Conservation (phyloP, 2,329 filamentous ascomycete genomes). For the Alternaria brassicicola region DNA sequence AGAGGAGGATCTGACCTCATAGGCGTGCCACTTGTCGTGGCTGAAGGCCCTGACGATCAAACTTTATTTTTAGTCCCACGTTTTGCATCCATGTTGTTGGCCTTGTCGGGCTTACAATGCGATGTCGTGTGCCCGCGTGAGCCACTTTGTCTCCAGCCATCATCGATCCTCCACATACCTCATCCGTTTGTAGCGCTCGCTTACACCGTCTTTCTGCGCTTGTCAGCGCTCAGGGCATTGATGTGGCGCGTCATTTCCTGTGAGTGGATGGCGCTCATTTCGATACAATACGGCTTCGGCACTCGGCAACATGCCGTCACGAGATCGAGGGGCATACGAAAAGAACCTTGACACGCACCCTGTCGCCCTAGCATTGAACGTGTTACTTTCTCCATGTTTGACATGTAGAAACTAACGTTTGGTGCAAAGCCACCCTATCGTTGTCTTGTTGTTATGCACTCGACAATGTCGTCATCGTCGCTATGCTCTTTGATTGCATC, state of each 20-base stretch:
- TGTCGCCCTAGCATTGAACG: neutral
- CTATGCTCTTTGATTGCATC: neutral
- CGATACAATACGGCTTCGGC: constrained; percentile 1
- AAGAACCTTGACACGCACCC: constrained; percentile 7
- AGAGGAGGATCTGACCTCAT: constrained; percentile 27
- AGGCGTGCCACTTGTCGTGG: constrained; percentile 18
- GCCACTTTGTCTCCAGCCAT: neutral
- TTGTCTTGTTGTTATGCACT: neutral
- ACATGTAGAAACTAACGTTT: neutral
- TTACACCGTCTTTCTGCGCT: neutral
- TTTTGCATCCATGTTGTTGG: constrained; percentile 3
- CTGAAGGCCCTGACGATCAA: constrained; percentile 21
- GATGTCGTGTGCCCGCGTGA: constrained; percentile 7
- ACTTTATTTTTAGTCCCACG: constrained; percentile 13
- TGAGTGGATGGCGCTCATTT: constrained; percentile 3
- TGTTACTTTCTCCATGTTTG: constrained; percentile 5
- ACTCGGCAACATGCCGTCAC: constrained; percentile 3
- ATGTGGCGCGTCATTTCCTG: constrained; percentile 4
- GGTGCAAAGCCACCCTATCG: neutral
- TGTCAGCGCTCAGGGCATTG: neutral
- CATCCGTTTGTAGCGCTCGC: neutral
- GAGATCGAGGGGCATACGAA: neutral
- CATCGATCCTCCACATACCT: neutral
- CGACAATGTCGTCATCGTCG: constrained; percentile 2
- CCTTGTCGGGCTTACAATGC: neutral